Percentiles rank a stretch among this genome's conserved stretches.
Conservation (phyloP, 768 basidiomycete genomes). For the Mrakia blollopis region DNA sequence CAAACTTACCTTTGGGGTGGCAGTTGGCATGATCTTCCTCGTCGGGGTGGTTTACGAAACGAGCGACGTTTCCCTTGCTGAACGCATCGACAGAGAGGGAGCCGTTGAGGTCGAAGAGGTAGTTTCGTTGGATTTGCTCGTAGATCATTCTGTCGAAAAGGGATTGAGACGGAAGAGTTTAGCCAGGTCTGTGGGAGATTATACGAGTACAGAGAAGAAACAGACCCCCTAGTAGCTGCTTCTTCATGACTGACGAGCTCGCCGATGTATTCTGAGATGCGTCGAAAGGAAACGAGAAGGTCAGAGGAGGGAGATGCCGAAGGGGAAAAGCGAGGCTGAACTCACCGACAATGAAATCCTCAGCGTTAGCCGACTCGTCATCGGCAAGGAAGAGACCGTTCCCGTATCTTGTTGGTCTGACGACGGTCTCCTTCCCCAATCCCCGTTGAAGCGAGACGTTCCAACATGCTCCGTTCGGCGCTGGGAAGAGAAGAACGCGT, state of each 20-base stretch:
- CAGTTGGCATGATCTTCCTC: slow-evolving; percentile 14
- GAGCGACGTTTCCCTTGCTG: slow-evolving; percentile 9
- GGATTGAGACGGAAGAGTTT: no score
- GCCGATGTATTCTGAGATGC: slow-evolving; percentile 26
- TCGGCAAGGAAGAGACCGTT: slow-evolving; percentile 17
- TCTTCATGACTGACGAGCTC: slow-evolving; percentile 23
- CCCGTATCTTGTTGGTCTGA: slow-evolving; percentile 13
- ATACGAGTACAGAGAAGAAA: background rate
- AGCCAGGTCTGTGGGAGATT: background rate
- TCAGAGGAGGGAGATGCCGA: background rate
- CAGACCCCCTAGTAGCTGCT: slow-evolving; percentile 14
- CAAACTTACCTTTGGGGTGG: background rate
- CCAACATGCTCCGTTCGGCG: background rate
- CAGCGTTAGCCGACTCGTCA: background rate
- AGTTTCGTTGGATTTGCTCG: slow-evolving; percentile 20
- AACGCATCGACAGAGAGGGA: slow-evolving; percentile 19
- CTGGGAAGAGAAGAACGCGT: no score
- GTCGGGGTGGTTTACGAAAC: slow-evolving; percentile 32
- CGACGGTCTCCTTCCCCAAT: background rate
- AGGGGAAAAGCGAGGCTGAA: background rate
- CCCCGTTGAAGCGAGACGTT: slow-evolving; percentile 24
- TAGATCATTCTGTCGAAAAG: slow-evolving; percentile 8
- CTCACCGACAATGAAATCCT: slow-evolving; percentile 28
- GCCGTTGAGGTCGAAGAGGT: slow-evolving; percentile 29
- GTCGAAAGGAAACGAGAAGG: background rate